Evolutionary conservation across 2,329 filamentous ascomycete genomes (phyloP), one percentile per base, ranked within the genome.

Genomic region (Pyrenochaeta sp.): DNA sequence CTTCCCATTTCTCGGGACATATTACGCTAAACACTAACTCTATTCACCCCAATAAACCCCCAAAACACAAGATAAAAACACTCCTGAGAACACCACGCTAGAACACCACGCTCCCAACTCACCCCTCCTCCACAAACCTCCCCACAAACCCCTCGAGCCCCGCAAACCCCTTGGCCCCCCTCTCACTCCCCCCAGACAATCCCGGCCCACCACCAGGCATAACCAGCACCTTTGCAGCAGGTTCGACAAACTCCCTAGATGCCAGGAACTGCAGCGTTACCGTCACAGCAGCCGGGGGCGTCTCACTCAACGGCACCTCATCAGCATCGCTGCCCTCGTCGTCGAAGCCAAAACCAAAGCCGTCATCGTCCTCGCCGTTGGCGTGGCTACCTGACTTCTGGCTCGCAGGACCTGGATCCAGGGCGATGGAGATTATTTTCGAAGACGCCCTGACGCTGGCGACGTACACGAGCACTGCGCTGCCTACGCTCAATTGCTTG

Each of bases 401-500:
- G 10, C n/a, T 15, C 7, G 11, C 4, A 2, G 15, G 17, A 10
- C n/a, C n/a, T n/a, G 27, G 28, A 65, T 59, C 60, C 1, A 49
- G 11, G 6, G 60, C 55, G 10, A 72, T 77, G 21, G 81, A 80
- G 18, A 88, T 67, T 1, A 97, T 83, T 47, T 87, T 86, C 1
- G 90, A 92, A 0, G 88, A 84, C 1, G 91, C 88, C 7, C 93
- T 82, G 10, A 97, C 86, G 63, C 91, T 96, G 13, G 90, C 90
- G 27, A 92, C 83, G 63, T 96, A 97, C 1, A 93, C 82, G 20
- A 95, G 91, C 4, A 92, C 85, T 22, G 87, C 77, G 27, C 81
- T 86, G 1, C 89, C 88, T 1, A 84, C 74, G 0, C 81, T 79
- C 6, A 96, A 76, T 1, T 81, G 76, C 17, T 80, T 81, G 0